Percentiles rank a stretch among this genome's conserved stretches.
phyloP scores from a whole-genome alignment of 164 flowering plant species.

The Saururus chinensis region DNA sequence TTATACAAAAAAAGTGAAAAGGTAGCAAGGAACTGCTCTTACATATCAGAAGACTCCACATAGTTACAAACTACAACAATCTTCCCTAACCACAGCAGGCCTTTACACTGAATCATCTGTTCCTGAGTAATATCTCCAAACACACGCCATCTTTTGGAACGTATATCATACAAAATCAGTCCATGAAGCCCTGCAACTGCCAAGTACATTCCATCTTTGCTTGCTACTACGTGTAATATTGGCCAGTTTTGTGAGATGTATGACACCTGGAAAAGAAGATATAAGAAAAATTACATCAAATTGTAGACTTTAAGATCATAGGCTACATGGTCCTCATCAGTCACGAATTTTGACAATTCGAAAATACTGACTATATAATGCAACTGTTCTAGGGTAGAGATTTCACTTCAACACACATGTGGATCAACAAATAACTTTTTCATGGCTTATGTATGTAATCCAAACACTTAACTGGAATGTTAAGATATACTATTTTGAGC shows the following conservation, averaged over 20 bases:
- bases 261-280: constrained; percentile 46
- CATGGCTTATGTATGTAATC: neutral
- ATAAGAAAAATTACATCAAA: constrained; percentile 1
- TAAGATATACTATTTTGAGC: constrained; percentile 76
- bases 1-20: neutral
- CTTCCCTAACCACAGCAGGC: constrained; percentile 94
- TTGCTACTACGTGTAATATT: constrained; percentile 82
- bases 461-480: constrained; percentile 80
- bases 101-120: constrained; percentile 88
- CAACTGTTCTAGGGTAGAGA: neutral
- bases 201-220: constrained; percentile 89
- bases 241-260: constrained; percentile 99
- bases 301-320: too few species aligned
- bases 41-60: constrained; percentile 70
- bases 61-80: constrained; percentile 94
- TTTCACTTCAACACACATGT: neutral
- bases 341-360: neutral
- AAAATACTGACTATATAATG: neutral
- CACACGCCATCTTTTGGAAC: constrained; percentile 79
- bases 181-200: constrained; percentile 98
- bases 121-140: constrained; percentile 97
- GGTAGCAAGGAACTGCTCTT: constrained; percentile 18
- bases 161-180: constrained; percentile 73
- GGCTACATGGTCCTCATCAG: neutral
- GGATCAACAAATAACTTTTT: constrained; percentile 1